A percentile compares a stretch with the other conserved stretches of the same genome.
Evolutionary conservation across 1,139 yeast species (phyloP).

Genomic region (Pichia inconspicua): DNA sequence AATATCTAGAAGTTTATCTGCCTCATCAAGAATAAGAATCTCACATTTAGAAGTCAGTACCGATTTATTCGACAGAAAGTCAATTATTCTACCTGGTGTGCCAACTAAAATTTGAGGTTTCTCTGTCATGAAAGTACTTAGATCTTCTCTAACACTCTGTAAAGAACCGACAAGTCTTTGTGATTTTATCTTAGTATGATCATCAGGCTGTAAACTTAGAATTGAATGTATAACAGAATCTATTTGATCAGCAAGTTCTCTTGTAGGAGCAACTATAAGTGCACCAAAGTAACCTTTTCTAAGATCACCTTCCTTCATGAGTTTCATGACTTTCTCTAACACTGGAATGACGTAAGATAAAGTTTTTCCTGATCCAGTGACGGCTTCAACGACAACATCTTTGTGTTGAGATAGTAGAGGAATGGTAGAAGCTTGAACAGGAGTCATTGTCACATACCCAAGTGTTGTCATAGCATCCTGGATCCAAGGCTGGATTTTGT

Average conservation of each 20-base stretch:
- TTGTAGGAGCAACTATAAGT: constrained; percentile 75
- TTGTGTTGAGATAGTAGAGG: constrained; percentile 83
- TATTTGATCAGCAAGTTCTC: constrained; percentile 86
- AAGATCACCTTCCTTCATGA: constrained; percentile 19
- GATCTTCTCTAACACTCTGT: constrained; percentile 64
- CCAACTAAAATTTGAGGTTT: constrained; percentile 75
- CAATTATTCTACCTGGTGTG: constrained; percentile 86
- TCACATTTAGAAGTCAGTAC: constrained; percentile 59
- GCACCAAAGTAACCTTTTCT: constrained; percentile 63
- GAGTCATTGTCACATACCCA: constrained; percentile 84
- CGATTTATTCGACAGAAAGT: constrained; percentile 48
- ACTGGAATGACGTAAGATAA: constrained; percentile 80
- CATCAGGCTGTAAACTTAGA: constrained; percentile 51
- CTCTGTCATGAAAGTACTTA: constrained; percentile 44
- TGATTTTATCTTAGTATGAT: constrained; percentile 37
- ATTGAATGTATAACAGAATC: constrained; percentile 56
- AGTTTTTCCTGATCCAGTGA: constrained; percentile 96
- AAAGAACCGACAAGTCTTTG: constrained; percentile 81
- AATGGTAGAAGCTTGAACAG: constrained; percentile 93
- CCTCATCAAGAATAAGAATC: constrained; percentile 81
- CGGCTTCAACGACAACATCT: constrained; percentile 95
- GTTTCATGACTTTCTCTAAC: constrained; percentile 49
- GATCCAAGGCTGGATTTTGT: constrained; percentile 36
- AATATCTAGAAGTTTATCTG: constrained; percentile 76
- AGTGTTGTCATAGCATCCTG: constrained; percentile 59